Base-by-base conservation (phyloP, 257 asterid genomes). In the Oldenlandia corymbosa region DNA sequence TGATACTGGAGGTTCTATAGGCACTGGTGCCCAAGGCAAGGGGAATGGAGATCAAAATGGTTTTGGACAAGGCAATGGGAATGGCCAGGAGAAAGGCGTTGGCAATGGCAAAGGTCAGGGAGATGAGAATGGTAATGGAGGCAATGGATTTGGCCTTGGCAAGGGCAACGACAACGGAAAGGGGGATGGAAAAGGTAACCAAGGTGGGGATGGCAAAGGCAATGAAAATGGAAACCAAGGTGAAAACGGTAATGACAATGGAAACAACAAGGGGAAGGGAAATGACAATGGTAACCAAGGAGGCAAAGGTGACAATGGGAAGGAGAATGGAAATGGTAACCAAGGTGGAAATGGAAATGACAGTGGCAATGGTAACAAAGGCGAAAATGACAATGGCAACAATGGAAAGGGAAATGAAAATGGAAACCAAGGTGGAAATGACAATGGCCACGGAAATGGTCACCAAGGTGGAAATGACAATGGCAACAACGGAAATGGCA, bases 11-110 rank as follows among this genome's bases (percentile, higher is more conserved):
- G 59, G 58, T 2, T 53, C 45, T 7, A 64, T 47, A 34, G 62
- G 62, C 18, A 58, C 47, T 11, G 18, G 3, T 4, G 73, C 62
- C 7, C 34, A 46, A n/a, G 66, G 62, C 9, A 59, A 60, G 27
- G 82, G 52, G 0, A 61, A 58, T 3, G 73, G 68, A 0, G 53
- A 52, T 20, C 57, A 73, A 10, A 66, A 53, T 39, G 57, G 60
- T n/a, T 66, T 46, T 11, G 51, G 37, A 39, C 49, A 37, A 0
- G 74, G 71, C 18, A 24, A 51, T 17, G 43, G 61, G 7, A 55
- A 55, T 17, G 60, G 47, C 47, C 17, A 42, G 47, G 6, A n/a
- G 0, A 24, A 24, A 14, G 30, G 8, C 0, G 12, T 21, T 20
- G 63, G 65, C 8, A 60, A 47, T 2, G 59, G 47, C 0, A 64